These are phyloP conservation scores for Hypoxylon sp. DNA, from an alignment of 2,329 filamentous ascomycete species.

Conservation along the genomic window DNA sequence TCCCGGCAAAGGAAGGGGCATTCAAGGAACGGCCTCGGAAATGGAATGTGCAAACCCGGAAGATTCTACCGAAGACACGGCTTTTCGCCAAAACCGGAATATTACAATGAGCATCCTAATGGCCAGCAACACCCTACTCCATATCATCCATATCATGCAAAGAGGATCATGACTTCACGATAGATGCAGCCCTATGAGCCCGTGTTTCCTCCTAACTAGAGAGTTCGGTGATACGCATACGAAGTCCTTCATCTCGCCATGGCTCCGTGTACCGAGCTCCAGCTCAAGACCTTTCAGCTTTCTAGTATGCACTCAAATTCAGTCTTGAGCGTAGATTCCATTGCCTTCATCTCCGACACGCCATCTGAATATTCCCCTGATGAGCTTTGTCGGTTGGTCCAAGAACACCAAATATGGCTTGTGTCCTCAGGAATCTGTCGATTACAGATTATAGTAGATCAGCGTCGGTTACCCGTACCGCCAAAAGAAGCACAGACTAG, in stretches of 20 bases:
- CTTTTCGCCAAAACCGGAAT: background rate
- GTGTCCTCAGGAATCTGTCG: conserved; percentile 46
- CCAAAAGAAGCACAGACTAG: conserved; percentile 18
- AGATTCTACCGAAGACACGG: background rate
- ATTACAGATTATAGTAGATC: conserved; percentile 42
- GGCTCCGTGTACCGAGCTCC: conserved; percentile 40
- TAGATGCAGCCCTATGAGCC: background rate
- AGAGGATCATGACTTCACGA: background rate
- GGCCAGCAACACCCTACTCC: background rate
- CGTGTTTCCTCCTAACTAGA: background rate
- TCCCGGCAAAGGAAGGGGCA: background rate
- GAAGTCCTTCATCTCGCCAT: conserved; percentile 31
- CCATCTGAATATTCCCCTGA: conserved; percentile 28
- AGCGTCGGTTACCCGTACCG: conserved; percentile 21
- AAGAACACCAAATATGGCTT: conserved; percentile 46
- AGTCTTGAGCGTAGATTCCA: conserved; percentile 42
- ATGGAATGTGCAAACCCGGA: background rate
- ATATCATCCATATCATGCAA: conserved; percentile 7
- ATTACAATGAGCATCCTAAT: background rate
- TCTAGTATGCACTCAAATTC: conserved; percentile 31
- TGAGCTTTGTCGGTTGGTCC: conserved; percentile 40
- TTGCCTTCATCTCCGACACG: conserved; percentile 42
- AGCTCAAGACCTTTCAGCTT: conserved; percentile 45
- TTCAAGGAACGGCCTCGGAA: background rate
- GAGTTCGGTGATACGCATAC: background rate